phyloP scores from a whole-genome alignment of 1,284 basidiomycete species.

The Cutaneotrichosporon mucoides region DNA sequence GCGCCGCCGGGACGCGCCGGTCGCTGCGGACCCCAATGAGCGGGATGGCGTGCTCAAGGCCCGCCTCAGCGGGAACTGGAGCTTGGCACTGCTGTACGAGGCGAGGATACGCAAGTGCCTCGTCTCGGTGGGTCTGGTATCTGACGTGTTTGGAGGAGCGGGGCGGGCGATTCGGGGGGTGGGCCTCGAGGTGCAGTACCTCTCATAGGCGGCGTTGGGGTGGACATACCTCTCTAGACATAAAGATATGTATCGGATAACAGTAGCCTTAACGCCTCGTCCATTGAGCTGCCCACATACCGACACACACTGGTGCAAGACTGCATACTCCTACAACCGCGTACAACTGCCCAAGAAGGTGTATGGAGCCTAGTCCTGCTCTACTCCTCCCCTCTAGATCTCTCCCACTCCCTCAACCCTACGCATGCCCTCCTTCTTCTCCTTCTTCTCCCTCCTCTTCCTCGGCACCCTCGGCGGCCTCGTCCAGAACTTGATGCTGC shows the following conservation, averaged over 20 bases:
- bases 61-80: slow-evolving; percentile 78
- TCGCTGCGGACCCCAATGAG: slow-evolving; percentile 18
- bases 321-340: slow-evolving; percentile 1
- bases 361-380: no score
- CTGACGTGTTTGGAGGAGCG: slow-evolving; percentile 74
- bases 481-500: slow-evolving; percentile 76
- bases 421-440: no score
- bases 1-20: not conserved
- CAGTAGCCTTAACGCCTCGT: no score
- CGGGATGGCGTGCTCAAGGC: slow-evolving; percentile 77
- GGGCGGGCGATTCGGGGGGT: slow-evolving; percentile 75
- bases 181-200: slow-evolving; percentile 87
- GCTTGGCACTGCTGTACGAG: slow-evolving; percentile 89
- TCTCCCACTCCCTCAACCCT: no score
- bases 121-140: slow-evolving; percentile 80
- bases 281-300: no score
- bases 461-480: slow-evolving; percentile 54
- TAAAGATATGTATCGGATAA: not conserved
- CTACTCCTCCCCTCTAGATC: no score
- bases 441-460: slow-evolving; percentile 6
- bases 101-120: slow-evolving; percentile 84
- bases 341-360: not conserved
- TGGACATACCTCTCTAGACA: not conserved
- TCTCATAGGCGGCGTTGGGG: slow-evolving; percentile 46
- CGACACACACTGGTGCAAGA: no score